Evolutionary conservation across 1,139 yeast species (phyloP).

Genomic region (Suhomyces chickasaworum): DNA sequence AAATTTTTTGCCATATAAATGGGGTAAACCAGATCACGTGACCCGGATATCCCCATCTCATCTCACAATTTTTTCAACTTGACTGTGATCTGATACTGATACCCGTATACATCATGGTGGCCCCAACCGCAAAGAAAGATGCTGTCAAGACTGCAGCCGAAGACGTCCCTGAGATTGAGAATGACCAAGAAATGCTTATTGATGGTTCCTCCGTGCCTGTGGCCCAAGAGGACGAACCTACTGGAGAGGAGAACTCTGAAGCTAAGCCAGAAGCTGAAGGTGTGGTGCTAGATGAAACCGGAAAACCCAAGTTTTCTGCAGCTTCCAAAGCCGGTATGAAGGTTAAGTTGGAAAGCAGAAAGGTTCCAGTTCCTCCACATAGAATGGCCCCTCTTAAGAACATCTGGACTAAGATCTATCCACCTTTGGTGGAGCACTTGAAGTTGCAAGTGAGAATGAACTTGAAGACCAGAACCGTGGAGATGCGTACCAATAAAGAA

Average conservation of each 20-base stretch:
- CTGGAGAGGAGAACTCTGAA: conserved; percentile 19
- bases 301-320: conserved; percentile 84
- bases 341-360: conserved; percentile 82
- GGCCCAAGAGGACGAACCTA: conserved; percentile 19
- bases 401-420: conserved; percentile 91
- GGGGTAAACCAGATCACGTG: too few species aligned
- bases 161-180: conserved; percentile 16
- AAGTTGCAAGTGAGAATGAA: conserved; percentile 97
- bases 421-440: conserved; percentile 92
- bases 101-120: conserved; percentile 53
- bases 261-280: conserved; percentile 42
- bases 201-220: conserved; percentile 54
- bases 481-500: conserved; percentile 73
- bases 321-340: conserved; percentile 66
- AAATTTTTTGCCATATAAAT: too few species aligned
- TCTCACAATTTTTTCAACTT: conserved; percentile 10
- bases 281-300: conserved; percentile 80
- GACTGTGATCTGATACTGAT: conserved; percentile 3
- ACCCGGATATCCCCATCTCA: conserved; percentile 8
- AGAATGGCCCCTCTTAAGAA: conserved; percentile 90
- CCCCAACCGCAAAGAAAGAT: conserved; percentile 65
- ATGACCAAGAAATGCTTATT: conserved; percentile 56
- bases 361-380: conserved; percentile 94
- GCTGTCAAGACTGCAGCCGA: conserved; percentile 6
- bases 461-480: conserved; percentile 79